These are phyloP conservation scores for Claviceps spartinae DNA, from an alignment of 2,329 filamentous ascomycete genomes.

Conservation along the genomic window DNA sequence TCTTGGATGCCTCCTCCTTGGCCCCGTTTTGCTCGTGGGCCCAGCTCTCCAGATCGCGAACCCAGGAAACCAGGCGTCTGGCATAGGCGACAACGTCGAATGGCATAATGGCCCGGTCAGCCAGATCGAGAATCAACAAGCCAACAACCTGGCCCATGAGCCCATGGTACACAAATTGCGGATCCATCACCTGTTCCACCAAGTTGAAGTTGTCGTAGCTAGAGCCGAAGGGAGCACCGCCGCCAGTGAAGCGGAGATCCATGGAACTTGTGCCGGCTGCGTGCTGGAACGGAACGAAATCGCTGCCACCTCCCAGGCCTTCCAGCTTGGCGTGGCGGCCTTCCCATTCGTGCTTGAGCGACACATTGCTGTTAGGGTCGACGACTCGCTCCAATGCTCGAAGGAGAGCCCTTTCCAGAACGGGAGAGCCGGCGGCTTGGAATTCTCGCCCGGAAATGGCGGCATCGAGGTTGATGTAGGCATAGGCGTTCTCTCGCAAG, in stretches of 20 bases:
- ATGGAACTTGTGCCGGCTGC: constrained; percentile 81
- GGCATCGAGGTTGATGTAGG: constrained; percentile 83
- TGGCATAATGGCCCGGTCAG: constrained; percentile 68
- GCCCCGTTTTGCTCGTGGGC: constrained; percentile 37
- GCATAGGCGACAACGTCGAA: constrained; percentile 71
- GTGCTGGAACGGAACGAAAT: constrained; percentile 83
- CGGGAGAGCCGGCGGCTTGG: constrained; percentile 64
- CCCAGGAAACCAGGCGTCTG: constrained; percentile 47
- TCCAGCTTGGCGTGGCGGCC: constrained; percentile 45
- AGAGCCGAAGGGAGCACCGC: constrained; percentile 58
- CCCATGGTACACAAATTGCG: constrained; percentile 68
- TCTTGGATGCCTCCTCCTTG: constrained; percentile 13
- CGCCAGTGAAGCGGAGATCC: constrained; percentile 65
- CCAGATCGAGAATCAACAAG: constrained; percentile 71
- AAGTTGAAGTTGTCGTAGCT: constrained; percentile 86
- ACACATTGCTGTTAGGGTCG: constrained; percentile 59
- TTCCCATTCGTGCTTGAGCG: constrained; percentile 68
- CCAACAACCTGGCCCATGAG: constrained; percentile 67
- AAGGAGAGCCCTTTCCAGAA: constrained; percentile 59
- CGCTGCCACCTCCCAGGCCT: constrained; percentile 59
- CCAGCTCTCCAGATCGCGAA: constrained; percentile 54
- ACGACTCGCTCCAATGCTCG: constrained; percentile 60
- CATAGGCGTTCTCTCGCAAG: constrained; percentile 61
- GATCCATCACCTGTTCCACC: constrained; percentile 70
- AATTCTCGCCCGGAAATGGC: constrained; percentile 67